Percentiles rank a stretch among this genome's conserved stretches.
phyloP scores from a whole-genome alignment of 2,329 filamentous ascomycete species.

The Neobulgaria alba region DNA sequence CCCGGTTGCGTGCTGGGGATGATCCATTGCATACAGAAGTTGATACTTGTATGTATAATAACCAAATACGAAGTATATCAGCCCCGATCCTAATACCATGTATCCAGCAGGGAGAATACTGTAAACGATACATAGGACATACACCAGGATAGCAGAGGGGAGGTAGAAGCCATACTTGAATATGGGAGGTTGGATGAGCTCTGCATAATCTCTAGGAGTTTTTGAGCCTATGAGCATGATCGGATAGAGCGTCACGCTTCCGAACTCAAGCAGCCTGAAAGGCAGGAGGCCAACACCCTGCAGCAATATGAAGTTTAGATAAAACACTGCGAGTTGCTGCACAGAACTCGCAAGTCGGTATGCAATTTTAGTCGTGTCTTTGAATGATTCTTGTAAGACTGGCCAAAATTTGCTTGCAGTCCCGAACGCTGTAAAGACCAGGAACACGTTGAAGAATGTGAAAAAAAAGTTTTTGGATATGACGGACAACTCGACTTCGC shows the following conservation, averaged over 20 bases:
- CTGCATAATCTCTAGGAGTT: slow-evolving; percentile 82
- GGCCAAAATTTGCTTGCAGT: slow-evolving; percentile 68
- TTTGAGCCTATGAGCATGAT: slow-evolving; percentile 69
- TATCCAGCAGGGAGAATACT: slow-evolving; percentile 75
- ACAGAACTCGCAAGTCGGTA: slow-evolving; percentile 68
- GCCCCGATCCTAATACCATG: slow-evolving; percentile 71
- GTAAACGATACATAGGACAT: slow-evolving; percentile 94
- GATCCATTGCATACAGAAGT: slow-evolving; percentile 95
- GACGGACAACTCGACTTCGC: slow-evolving; percentile 86
- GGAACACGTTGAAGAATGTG: slow-evolving; percentile 97
- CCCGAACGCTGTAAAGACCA: slow-evolving; percentile 84
- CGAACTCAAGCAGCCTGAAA: slow-evolving; percentile 83
- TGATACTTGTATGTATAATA: slow-evolving; percentile 96
- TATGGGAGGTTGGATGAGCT: slow-evolving; percentile 70
- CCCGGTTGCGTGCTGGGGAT: slow-evolving; percentile 87
- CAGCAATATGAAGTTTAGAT: slow-evolving; percentile 87
- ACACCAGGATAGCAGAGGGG: slow-evolving; percentile 83
- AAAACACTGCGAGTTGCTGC: slow-evolving; percentile 69
- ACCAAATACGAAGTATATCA: slow-evolving; percentile 75
- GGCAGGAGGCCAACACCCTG: slow-evolving; percentile 92
- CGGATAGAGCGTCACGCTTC: slow-evolving; percentile 75
- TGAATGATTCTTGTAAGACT: slow-evolving; percentile 64
- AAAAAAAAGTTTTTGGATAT: slow-evolving; percentile 99
- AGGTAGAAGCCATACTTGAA: slow-evolving; percentile 97
- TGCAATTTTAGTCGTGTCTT: slow-evolving; percentile 72